Conservation (phyloP, 1,284 basidiomycete genomes). For the Anthracocystis panici-leucophaei region DNA sequence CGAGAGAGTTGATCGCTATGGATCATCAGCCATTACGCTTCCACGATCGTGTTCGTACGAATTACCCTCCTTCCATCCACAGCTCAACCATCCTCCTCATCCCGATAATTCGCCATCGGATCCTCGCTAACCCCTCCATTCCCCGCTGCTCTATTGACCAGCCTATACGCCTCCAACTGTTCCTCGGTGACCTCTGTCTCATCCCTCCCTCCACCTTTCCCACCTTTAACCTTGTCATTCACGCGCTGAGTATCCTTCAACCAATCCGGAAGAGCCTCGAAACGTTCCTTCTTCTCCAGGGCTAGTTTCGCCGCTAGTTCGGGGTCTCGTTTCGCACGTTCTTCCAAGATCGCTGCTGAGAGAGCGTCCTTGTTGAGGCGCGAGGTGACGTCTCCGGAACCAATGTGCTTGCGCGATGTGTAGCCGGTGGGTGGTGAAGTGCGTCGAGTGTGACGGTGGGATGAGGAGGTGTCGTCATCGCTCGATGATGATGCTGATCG, state of each 20-base stretch:
- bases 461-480: neutral
- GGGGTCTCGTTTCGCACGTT: slow-evolving; percentile 35
- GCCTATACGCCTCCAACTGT: slow-evolving; percentile 88
- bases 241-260: slow-evolving; percentile 48
- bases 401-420: slow-evolving; percentile 13
- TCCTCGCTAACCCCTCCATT: slow-evolving; percentile 77
- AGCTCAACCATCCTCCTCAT: slow-evolving; percentile 69
- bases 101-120: slow-evolving; percentile 88
- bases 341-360: slow-evolving; percentile 32
- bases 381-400: slow-evolving; percentile 11
- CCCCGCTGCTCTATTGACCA: slow-evolving; percentile 71
- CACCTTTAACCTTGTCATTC: slow-evolving; percentile 27
- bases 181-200: slow-evolving; percentile 88
- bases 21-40: too few relatives aligned
- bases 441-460: neutral
- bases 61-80: too few relatives aligned
- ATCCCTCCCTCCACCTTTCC: slow-evolving; percentile 58
- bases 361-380: slow-evolving; percentile 43
- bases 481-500: neutral
- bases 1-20: too few relatives aligned
- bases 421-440: slow-evolving; percentile 2
- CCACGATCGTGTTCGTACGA: too few relatives aligned
- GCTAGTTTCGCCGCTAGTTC: slow-evolving; percentile 22
- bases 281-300: neutral
- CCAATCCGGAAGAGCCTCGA: slow-evolving; percentile 53